Evolutionary conservation across 345 rosid species (phyloP), one percentile per base, ranked within the genome.

Genomic region (Citrus glauca): DNA sequence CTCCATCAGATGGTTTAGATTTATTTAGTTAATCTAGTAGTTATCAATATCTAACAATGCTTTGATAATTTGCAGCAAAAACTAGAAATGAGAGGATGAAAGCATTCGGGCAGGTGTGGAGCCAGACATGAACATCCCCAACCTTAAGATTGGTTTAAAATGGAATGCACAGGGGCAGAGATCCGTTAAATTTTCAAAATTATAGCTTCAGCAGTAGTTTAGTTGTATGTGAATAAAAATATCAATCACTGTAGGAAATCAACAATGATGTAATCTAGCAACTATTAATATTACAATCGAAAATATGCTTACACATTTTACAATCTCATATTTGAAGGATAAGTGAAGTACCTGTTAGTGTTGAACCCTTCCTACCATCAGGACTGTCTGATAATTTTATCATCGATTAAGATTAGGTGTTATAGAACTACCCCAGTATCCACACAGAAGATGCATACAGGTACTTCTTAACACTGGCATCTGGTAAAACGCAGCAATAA

Each of bases 41-140:
- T 35, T 14, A 17, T 45, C 11, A 1, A 9, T 70, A 27, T 30
- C 35, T 27, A 7, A 76, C 33, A 7, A 19, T 20, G 35, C 59
- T 20, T 32, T 16, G 33, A 14, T 28, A 27, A 3, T 24, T 69
- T 77, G 67, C 90, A 80, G 85, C 84, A 30, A 85, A 75, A 66
- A 81, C 69, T 72, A 77, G 55, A 64, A 81, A 76, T 14, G 57
- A 66, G 67, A 82, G 74, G 64, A 77, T 66, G 57, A 67, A 68
- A 75, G 37, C 9, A 20, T 67, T 72, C 79, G 57, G 27, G 81
- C 78, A 13, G 28, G 80, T 11, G 9, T 28, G 35, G 40, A 56
- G 19, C 65, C 32, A 59, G 37, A 25, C 22, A 38, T 53, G 9
- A 27, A 17, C 24, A 32, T 57, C 11, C 8, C 8, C 56, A 9